Conservation (phyloP, 2,329 filamentous ascomycete species). For the Colletotrichum liaoningense region DNA sequence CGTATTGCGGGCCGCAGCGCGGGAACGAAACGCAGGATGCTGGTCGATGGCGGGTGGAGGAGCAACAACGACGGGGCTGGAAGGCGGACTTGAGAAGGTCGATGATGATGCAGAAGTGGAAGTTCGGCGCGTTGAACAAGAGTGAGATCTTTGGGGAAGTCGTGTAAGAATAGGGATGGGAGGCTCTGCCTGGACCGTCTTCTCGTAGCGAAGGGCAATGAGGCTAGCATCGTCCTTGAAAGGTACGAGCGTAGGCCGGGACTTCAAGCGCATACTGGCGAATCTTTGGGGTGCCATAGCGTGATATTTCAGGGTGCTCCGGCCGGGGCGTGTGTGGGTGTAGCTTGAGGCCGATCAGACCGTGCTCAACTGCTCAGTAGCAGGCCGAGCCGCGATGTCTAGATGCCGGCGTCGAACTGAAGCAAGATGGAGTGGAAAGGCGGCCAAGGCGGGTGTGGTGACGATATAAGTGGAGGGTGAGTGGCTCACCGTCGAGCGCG, state of each 20-base stretch:
- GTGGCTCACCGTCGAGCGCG: constrained; percentile 16
- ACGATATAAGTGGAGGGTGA: constrained; percentile 24
- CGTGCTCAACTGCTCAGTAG: constrained; percentile 24
- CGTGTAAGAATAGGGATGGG: constrained; percentile 65
- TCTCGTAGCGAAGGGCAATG: constrained; percentile 70
- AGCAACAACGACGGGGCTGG: constrained; percentile 45
- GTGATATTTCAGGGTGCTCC: constrained; percentile 16
- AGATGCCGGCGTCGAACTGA: constrained; percentile 1
- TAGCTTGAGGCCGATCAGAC: constrained; percentile 17
- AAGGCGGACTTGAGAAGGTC: constrained; percentile 33
- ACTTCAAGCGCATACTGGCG: constrained; percentile 56
- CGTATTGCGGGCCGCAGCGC: constrained; percentile 35
- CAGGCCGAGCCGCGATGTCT: constrained; percentile 3
- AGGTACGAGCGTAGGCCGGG: constrained; percentile 48
- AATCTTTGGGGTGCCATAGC: constrained; percentile 54
- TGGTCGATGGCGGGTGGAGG: constrained; percentile 56
- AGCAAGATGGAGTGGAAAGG: constrained; percentile 8
- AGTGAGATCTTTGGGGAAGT: constrained; percentile 48
- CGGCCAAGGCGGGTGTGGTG: constrained; percentile 20
- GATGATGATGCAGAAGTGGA: constrained; percentile 22
- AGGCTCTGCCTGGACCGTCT: constrained; percentile 67
- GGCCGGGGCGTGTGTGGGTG: constrained; percentile 8
- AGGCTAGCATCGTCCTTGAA: constrained; percentile 63
- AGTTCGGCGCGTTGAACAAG: constrained; percentile 31
- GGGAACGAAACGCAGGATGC: constrained; percentile 62